Percentiles rank a stretch among this genome's conserved stretches.
Evolutionary conservation across 1,284 basidiomycete genomes (phyloP).

Genomic region (Omphalotus olearius): DNA sequence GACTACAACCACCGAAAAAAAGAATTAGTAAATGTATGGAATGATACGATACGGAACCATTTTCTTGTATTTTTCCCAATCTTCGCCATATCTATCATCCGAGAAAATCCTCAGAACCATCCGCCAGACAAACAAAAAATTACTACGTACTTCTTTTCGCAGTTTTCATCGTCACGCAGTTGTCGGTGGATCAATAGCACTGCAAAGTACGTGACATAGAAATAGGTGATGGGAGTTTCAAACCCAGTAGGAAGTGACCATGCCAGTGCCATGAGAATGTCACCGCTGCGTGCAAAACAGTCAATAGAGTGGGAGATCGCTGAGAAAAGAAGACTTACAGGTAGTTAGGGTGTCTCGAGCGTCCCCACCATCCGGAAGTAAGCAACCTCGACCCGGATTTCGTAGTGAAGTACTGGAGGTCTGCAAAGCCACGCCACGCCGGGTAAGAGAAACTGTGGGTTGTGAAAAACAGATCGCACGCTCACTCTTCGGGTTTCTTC

Average conservation of each 20-base stretch:
- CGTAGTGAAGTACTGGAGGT: conserved; percentile 82
- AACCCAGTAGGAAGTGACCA: conserved; percentile 97
- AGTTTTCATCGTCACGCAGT: conserved; percentile 88
- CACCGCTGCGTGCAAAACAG: conserved; percentile 51
- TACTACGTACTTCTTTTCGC: conserved; percentile 72
- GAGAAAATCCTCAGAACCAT: background rate
- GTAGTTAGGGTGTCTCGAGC: conserved; percentile 92
- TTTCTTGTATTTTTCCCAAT: conserved; percentile 86
- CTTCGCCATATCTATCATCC: conserved; percentile 49
- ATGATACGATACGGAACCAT: conserved; percentile 87
- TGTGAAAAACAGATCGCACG: conserved; percentile 4
- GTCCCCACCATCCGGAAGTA: conserved; percentile 97
- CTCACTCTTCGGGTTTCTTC: conserved; percentile 88
- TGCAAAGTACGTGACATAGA: conserved; percentile 88
- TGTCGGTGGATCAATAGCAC: conserved; percentile 92
- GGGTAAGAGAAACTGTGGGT: conserved; percentile 8
- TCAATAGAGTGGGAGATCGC: background rate
- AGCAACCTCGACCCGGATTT: conserved; percentile 87
- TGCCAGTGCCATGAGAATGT: conserved; percentile 84
- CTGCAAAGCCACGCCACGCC: conserved; percentile 28
- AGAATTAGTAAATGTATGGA: conserved; percentile 76
- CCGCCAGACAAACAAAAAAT: conserved; percentile 13
- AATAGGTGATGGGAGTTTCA: conserved; percentile 92
- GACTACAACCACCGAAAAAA: background rate
- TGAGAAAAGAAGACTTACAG: conserved; percentile 45